phyloP scores from a whole-genome alignment of 768 basidiomycete genomes.

The Roridomyces roridus region DNA sequence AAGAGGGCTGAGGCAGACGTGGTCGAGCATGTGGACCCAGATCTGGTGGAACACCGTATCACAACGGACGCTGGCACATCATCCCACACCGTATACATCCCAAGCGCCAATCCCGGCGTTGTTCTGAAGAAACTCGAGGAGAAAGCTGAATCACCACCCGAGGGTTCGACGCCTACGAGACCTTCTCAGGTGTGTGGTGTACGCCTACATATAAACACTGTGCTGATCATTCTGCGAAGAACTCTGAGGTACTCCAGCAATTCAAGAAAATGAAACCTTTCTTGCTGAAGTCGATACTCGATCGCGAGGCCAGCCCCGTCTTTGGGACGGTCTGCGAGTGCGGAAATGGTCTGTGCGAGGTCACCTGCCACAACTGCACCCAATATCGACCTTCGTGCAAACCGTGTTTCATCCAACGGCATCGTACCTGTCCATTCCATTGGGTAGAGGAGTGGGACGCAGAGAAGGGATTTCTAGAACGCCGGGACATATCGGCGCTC shows the following conservation, averaged over 20 bases:
- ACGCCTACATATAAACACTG: neutral
- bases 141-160: neutral
- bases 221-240: neutral
- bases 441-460: slow-evolving; percentile 1
- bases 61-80: no score
- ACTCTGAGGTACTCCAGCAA: neutral
- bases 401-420: neutral
- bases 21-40: no score
- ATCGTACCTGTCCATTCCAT: neutral
- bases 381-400: neutral
- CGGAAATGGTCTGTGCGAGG: neutral
- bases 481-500: neutral
- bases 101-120: no score
- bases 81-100: no score
- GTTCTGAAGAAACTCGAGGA: no score
- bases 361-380: neutral
- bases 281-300: neutral
- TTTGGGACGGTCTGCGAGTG: neutral
- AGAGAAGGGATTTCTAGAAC: neutral
- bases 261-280: neutral
- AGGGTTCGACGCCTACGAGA: neutral
- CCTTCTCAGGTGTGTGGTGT: neutral
- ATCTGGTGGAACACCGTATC: no score
- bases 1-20: no score
- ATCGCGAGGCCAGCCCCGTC: neutral